phyloP scores from a whole-genome alignment of 2,329 filamentous ascomycete species.

The Malbranchea cinnamomea region DNA sequence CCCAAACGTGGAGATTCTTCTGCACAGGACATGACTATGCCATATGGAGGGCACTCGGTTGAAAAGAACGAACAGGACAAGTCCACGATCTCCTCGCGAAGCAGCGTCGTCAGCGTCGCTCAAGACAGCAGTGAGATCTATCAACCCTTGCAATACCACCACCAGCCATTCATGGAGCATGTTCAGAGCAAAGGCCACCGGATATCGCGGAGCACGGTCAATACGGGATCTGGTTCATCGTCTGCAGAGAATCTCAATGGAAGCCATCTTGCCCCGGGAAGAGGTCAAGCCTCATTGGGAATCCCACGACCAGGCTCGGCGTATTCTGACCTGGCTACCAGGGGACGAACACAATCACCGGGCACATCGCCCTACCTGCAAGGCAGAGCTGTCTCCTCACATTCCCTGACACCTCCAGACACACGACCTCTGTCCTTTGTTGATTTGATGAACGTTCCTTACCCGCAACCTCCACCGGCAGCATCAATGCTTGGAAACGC shows the following conservation, averaged over 20 bases:
- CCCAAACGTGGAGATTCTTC: slow-evolving; percentile 8
- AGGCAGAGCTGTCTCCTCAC: slow-evolving; percentile 34
- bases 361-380: slow-evolving; percentile 33
- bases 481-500: slow-evolving; percentile 60
- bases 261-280: slow-evolving; percentile 46
- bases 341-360: slow-evolving; percentile 45
- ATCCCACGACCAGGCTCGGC: slow-evolving; percentile 58
- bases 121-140: slow-evolving; percentile 21
- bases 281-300: slow-evolving; percentile 38
- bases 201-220: slow-evolving; percentile 15
- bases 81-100: slow-evolving; percentile 18
- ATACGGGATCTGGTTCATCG: slow-evolving; percentile 17
- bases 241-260: slow-evolving; percentile 38
- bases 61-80: slow-evolving; percentile 12
- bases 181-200: slow-evolving; percentile 12
- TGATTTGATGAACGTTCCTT: slow-evolving; percentile 52
- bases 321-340: slow-evolving; percentile 56
- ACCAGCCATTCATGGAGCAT: slow-evolving; percentile 31
- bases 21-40: background rate
- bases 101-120: slow-evolving; percentile 22
- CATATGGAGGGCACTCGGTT: background rate
- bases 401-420: slow-evolving; percentile 41
- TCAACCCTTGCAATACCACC: slow-evolving; percentile 37
- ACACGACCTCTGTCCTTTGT: slow-evolving; percentile 44
- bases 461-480: slow-evolving; percentile 62